These are phyloP conservation scores for Ophiostoma australiae DNA, from an alignment of 2,329 filamentous ascomycete species.

Conservation along the genomic window DNA sequence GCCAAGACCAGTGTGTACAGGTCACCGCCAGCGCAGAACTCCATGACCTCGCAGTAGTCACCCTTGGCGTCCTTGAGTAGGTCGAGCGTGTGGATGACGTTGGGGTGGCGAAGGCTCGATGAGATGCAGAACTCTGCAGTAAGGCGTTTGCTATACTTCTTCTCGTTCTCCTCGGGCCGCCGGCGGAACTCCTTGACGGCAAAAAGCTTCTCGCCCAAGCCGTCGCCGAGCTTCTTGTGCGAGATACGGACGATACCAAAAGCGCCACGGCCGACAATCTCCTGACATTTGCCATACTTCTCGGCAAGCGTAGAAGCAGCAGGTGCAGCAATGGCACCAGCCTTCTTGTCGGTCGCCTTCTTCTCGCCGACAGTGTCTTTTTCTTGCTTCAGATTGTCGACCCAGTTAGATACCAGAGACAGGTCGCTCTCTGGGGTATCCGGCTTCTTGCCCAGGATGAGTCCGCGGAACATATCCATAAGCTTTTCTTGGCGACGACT, in stretches of 20 bases:
- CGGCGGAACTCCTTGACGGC: slow-evolving; percentile 98
- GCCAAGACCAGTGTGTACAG: slow-evolving; percentile 89
- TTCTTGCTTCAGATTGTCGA: slow-evolving; percentile 85
- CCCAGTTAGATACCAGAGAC: slow-evolving; percentile 92
- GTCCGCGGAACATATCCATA: slow-evolving; percentile 80
- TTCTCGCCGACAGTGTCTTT: slow-evolving; percentile 75
- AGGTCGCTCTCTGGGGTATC: slow-evolving; percentile 74
- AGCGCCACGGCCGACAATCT: slow-evolving; percentile 89
- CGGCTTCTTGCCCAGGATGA: slow-evolving; percentile 72
- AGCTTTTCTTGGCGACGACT: slow-evolving; percentile 92
- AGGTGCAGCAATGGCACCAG: not conserved
- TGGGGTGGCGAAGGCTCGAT: slow-evolving; percentile 90
- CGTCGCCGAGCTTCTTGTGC: slow-evolving; percentile 84
- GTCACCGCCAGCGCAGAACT: slow-evolving; percentile 95
- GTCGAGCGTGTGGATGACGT: slow-evolving; percentile 96
- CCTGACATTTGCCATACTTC: slow-evolving; percentile 98
- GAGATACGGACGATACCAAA: slow-evolving; percentile 97
- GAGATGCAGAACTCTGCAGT: slow-evolving; percentile 99
- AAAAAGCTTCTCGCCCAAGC: slow-evolving; percentile 80
- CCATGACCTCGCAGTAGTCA: slow-evolving; percentile 98
- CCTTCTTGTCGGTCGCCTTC: slow-evolving; percentile 29
- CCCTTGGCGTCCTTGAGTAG: slow-evolving; percentile 93
- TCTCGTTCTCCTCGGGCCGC: slow-evolving; percentile 86
- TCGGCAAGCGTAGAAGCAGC: slow-evolving; percentile 68
- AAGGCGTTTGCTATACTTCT: slow-evolving; percentile 95